Conservation (phyloP, 2,329 filamentous ascomycete genomes). For the Fusarium pininemorale region DNA sequence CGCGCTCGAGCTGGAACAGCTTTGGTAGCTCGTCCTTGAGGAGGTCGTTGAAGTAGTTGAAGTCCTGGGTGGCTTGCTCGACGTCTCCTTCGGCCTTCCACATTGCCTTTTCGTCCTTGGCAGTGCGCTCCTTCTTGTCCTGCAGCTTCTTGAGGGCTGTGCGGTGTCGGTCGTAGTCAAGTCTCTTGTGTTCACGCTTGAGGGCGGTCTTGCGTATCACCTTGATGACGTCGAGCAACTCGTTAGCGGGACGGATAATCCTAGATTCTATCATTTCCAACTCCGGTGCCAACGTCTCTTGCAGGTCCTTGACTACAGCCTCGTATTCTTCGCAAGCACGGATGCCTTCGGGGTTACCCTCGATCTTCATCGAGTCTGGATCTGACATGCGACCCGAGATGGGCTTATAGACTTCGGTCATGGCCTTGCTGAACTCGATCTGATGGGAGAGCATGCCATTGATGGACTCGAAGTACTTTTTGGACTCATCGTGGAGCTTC, state of each 20-base stretch:
- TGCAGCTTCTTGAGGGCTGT: slow-evolving; percentile 89
- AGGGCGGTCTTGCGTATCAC: slow-evolving; percentile 86
- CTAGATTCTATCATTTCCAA: slow-evolving; percentile 96
- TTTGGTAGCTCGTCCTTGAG: slow-evolving; percentile 95
- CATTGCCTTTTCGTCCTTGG: slow-evolving; percentile 97
- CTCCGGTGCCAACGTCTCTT: slow-evolving; percentile 88
- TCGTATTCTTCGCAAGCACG: slow-evolving; percentile 97
- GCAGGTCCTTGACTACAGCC: slow-evolving; percentile 85
- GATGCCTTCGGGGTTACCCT: slow-evolving; percentile 94
- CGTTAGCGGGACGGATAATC: slow-evolving; percentile 90
- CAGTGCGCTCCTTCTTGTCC: slow-evolving; percentile 94
- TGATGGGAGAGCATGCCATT: slow-evolving; percentile 98
- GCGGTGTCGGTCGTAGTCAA: slow-evolving; percentile 92
- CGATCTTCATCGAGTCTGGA: slow-evolving; percentile 80
- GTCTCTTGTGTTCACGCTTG: slow-evolving; percentile 96
- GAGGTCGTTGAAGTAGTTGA: slow-evolving; percentile 97
- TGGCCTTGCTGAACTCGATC: slow-evolving; percentile 97
- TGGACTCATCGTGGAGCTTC: slow-evolving; percentile 94
- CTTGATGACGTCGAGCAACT: slow-evolving; percentile 94
- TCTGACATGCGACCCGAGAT: slow-evolving; percentile 97
- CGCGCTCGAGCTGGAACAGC: slow-evolving; percentile 86
- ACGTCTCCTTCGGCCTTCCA: slow-evolving; percentile 95
- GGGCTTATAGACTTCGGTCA: slow-evolving; percentile 96
- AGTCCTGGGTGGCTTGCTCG: slow-evolving; percentile 92
- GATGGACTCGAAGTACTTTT: slow-evolving; percentile 97